Conservation (phyloP, 129 eudicot genomes). For the Chrysanthemum makinoi region DNA sequence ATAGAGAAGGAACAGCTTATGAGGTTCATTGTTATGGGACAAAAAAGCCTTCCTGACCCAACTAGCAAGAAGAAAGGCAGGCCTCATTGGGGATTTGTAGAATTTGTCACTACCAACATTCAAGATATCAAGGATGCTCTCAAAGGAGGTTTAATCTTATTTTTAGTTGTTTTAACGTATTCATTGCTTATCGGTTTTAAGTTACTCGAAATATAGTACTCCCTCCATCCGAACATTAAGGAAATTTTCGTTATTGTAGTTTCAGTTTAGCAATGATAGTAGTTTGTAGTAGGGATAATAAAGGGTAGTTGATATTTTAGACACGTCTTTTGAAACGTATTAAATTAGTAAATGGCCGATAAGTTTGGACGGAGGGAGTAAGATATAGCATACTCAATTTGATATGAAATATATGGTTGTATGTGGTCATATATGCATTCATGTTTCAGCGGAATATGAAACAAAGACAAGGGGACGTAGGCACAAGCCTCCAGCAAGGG, state of each 20-base stretch:
- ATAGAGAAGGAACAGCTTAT: constrained; percentile 7
- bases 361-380: too few relatives aligned
- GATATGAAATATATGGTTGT: too few relatives aligned
- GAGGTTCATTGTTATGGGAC: constrained; percentile 41
- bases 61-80: constrained; percentile 13
- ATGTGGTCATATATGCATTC: not conserved
- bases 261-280: too few relatives aligned
- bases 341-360: too few relatives aligned
- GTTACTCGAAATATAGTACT: too few relatives aligned
- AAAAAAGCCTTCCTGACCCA: constrained; percentile 45
- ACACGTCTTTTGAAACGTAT: too few relatives aligned
- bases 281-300: too few relatives aligned
- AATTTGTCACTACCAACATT: constrained; percentile 42
- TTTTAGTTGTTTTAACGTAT: not conserved
- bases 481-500: constrained; percentile 42
- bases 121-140: constrained; percentile 41
- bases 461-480: constrained; percentile 45
- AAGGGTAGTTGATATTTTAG: too few relatives aligned
- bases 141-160: constrained; percentile 27
- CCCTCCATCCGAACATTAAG: too few relatives aligned
- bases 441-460: constrained; percentile 38
- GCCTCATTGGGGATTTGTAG: constrained; percentile 49
- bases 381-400: too few relatives aligned
- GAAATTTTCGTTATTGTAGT: too few relatives aligned
- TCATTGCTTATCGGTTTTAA: not conserved